phyloP scores from a whole-genome alignment of 2,329 filamentous ascomycete genomes.

The Xylariomycetidae sp. region DNA sequence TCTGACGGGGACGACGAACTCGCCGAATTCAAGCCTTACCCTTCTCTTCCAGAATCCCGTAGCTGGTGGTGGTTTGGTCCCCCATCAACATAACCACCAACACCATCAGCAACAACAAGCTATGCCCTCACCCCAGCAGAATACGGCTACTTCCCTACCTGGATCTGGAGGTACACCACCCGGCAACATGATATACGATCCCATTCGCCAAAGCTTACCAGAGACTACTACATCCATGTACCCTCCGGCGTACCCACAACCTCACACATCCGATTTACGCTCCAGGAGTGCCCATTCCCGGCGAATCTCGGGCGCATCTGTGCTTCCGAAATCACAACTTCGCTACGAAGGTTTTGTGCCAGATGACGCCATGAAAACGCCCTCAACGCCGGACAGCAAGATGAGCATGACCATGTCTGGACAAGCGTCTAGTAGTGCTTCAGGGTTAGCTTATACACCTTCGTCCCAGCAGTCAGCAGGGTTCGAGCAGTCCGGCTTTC shows the following conservation, averaged over 20 bases:
- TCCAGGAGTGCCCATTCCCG: constrained; percentile 24
- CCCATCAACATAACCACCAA: constrained; percentile 9
- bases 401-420: constrained; percentile 18
- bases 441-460: constrained; percentile 30
- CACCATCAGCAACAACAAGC: constrained; percentile 6
- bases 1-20: constrained; percentile 81
- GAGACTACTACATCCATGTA: constrained; percentile 41
- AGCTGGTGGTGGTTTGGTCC: constrained; percentile 13
- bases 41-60: constrained; percentile 63
- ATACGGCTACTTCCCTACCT: constrained; percentile 16
- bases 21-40: constrained; percentile 75
- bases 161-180: constrained; percentile 42
- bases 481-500: constrained; percentile 36
- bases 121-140: not conserved
- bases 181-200: constrained; percentile 55
- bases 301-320: constrained; percentile 17
- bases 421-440: constrained; percentile 14
- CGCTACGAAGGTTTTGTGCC: constrained; percentile 20
- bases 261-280: constrained; percentile 41
- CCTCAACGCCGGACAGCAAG: constrained; percentile 22
- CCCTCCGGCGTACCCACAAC: constrained; percentile 43
- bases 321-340: constrained; percentile 19
- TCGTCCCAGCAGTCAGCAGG: constrained; percentile 35
- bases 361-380: constrained; percentile 28
- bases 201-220: constrained; percentile 49